phyloP scores from a whole-genome alignment of 441 rosid genomes.

The Viola pubescens region DNA sequence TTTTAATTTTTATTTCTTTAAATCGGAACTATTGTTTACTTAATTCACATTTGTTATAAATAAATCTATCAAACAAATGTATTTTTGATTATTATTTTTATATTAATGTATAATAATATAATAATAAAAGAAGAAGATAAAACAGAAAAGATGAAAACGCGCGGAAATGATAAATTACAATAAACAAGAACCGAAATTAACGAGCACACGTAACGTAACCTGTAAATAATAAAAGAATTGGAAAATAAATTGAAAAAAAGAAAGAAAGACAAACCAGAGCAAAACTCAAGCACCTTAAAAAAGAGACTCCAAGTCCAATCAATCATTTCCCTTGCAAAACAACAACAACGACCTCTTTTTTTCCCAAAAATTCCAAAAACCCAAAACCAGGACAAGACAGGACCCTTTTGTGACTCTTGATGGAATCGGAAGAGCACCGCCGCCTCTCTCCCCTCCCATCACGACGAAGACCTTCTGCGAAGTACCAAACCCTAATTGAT shows the following conservation, averaged over 20 bases:
- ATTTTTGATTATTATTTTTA: not conserved
- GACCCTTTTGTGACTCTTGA: slow-evolving; percentile 25
- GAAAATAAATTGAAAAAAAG: not conserved
- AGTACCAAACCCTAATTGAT: slow-evolving; percentile 20
- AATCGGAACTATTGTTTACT: no score
- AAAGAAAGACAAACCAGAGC: not conserved
- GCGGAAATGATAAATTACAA: not conserved
- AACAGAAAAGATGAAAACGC: not conserved
- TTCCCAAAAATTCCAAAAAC: not conserved
- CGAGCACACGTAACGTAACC: not conserved
- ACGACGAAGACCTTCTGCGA: slow-evolving; percentile 13
- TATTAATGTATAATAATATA: no score
- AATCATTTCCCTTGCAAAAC: not conserved
- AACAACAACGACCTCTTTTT: not conserved
- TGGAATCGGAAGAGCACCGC: slow-evolving; percentile 15
- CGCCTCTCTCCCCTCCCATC: slow-evolving; percentile 32
- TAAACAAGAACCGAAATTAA: not conserved
- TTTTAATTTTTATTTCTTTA: no score
- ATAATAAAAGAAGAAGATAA: no score
- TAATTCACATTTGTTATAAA: not conserved
- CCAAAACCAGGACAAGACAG: not conserved
- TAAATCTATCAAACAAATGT: no score
- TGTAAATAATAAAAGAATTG: not conserved
- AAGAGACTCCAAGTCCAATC: not conserved
- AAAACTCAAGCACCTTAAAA: not conserved